A percentile compares a stretch with the other conserved stretches of the same genome.
phyloP scores from a whole-genome alignment of 805 yeast genomes.

The Kodamaea kakaduensis region DNA sequence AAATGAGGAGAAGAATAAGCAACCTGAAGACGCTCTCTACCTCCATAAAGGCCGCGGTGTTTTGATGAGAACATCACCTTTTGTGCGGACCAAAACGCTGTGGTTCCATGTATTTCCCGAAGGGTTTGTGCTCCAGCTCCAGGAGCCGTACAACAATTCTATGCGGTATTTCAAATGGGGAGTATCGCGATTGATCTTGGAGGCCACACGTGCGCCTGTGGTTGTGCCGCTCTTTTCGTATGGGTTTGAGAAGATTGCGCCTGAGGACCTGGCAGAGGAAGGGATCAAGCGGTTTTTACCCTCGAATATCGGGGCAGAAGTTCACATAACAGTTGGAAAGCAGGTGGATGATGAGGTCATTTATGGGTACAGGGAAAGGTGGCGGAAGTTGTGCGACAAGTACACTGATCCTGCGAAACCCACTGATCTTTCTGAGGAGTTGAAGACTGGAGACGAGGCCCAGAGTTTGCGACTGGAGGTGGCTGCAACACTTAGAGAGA shows the following conservation, averaged over 20 bases:
- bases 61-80: conserved; percentile 40
- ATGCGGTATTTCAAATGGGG: conserved; percentile 98
- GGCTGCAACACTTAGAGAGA: conserved; percentile 63
- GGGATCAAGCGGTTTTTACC: conserved; percentile 59
- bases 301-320: conserved; percentile 59
- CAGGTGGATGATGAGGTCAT: conserved; percentile 60
- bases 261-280: conserved; percentile 58
- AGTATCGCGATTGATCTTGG: conserved; percentile 75
- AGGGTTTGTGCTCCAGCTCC: conserved; percentile 83
- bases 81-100: conserved; percentile 59
- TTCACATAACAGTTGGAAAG: conserved; percentile 68
- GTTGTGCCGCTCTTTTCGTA: conserved; percentile 80
- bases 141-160: conserved; percentile 75
- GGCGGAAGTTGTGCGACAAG: conserved; percentile 61
- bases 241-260: conserved; percentile 84
- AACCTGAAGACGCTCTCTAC: too few relatives aligned
- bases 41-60: conserved; percentile 27
- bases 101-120: conserved; percentile 98
- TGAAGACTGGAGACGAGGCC: conserved; percentile 63
- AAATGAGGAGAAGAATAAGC: conserved; percentile 35
- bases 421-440: conserved; percentile 55
- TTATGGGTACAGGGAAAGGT: conserved; percentile 57
- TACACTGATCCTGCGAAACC: conserved; percentile 50
- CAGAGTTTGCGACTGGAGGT: conserved; percentile 62
- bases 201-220: conserved; percentile 77